Percentiles rank a stretch among this genome's conserved stretches.
phyloP scores from a whole-genome alignment of 139 green algal genomes.

The Chlamydomonas sp. region DNA sequence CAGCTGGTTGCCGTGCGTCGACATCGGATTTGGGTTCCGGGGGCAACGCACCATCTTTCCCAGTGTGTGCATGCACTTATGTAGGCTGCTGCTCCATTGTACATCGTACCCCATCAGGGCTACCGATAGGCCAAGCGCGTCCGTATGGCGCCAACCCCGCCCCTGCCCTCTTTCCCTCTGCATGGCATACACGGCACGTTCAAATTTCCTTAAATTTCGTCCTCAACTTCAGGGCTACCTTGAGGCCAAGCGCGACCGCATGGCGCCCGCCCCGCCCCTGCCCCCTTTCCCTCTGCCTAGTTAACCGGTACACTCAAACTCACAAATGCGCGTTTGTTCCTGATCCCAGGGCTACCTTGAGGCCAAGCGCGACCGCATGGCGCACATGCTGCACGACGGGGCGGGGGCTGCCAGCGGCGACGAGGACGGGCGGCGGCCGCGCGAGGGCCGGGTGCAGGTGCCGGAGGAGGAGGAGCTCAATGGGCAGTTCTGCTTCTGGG shows the following conservation, averaged over 20 bases:
- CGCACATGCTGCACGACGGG: conserved; percentile 60
- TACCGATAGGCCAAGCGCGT: conserved; percentile 67
- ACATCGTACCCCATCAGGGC: conserved; percentile 10
- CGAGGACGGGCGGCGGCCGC: background rate
- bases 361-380: conserved; percentile 75
- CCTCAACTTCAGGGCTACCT: conserved; percentile 49
- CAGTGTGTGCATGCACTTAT: no score
- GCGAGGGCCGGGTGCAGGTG: no score
- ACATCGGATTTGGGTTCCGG: no score
- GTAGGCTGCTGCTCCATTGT: no score
- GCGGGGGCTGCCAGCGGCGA: background rate
- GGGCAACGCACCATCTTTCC: no score
- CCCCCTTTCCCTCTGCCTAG: background rate
- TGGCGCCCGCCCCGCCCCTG: conserved; percentile 58
- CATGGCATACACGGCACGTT: background rate
- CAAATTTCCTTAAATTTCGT: no score
- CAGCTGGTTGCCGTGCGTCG: no score
- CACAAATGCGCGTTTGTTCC: no score
- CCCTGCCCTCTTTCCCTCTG: background rate
- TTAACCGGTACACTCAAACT: background rate
- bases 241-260: conserved; percentile 66
- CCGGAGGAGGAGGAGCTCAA: background rate
- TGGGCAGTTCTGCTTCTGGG: conserved; percentile 39
- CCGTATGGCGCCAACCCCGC: conserved; percentile 67
- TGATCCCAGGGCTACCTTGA: conserved; percentile 60